Base-by-base conservation (phyloP, 225 moss, liverwort and hornwort species). In the Pleurozium schreberi region DNA sequence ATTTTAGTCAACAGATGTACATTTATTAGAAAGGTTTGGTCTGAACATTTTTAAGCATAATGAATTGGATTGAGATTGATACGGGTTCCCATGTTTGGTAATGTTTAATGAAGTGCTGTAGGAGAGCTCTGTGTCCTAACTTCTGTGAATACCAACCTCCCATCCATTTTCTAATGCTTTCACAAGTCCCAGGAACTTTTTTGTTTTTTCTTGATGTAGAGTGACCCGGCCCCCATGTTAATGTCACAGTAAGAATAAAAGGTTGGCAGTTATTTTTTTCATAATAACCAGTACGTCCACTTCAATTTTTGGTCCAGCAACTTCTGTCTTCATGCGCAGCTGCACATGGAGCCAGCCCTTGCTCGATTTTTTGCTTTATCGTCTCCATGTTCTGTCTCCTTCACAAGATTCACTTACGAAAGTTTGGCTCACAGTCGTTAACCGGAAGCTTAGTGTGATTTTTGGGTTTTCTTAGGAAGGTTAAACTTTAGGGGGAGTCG, bases 1-100 rank as follows among this genome's bases (percentile, higher is more conserved):
- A 78, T 23, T n/a, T 34, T 57, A 87, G 85, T 85, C 78, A 90
- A 58, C 68, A 82, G 49, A 50, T 92, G 90, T 93, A 89, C 85
- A 92, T 82, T 78, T 85, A 65, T 65, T 89, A 83, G 59, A 74
- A 87, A 89, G 85, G 42, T 86, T 89, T 69, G 85, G 80, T 58
- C 58, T 70, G 22, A 76, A 64, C 75, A 65, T 87, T 90, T 88
- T 85, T 27, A 63, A 69, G 75, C 84, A 47, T 71, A 28, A 84
- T 63, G 50, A 49, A 70, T 40, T 42, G 55, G 34, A 30, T 90
- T 64, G 66, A 84, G 28, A 74, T 79, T 81, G 73, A 53, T 59
- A 69, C 49, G 61, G 36, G 62, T 86, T 86, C 50, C 61, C 52
- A 47, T 76, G 73, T 85, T 81, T 57, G 85, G 31, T 43, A 34